Base-by-base conservation (phyloP, 2,329 filamentous ascomycete species). In the Alternaria brassicae region DNA sequence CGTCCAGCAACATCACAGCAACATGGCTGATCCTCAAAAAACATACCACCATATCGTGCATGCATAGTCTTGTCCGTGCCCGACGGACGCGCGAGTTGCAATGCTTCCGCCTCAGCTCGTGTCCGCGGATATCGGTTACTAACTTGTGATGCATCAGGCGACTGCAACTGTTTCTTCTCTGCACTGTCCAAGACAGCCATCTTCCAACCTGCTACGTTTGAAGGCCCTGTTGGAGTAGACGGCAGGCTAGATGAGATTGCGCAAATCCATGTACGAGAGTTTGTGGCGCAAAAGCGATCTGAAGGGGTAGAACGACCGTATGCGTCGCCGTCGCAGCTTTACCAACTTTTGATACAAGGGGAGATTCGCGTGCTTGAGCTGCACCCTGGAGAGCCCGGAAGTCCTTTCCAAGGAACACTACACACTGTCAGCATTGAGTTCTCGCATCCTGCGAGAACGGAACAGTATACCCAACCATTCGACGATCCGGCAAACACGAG, bases 311-410 rank as follows among this genome's bases (percentile, higher is more conserved):
- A 47, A 23, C 27, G 5, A 30, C 9, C 19, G 12, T 32, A 28
- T 6, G 12, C 13, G 3, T 23, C 48, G 3, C 21, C 39, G n/a
- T 34, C 42, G 7, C n/a, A 45, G 19, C 36, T 60, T 6, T 67
- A 67, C 17, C 36, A 40, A 25, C 45, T 56, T 3, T 58, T 68
- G 4, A 7, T 34, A 0, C 25, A 59, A 2, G 66, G 66, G 15
- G 70, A 70, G n/a, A 68, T 68, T 12, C 63, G 69, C 8, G 56
- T 72, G 10, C 21, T 73, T 19, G 66, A 73, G 28, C 56, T 71
- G 4, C 37, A 62, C 40, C 50, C 65, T 27, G 69, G 61, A 2
- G 27, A 57, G 2, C 28, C 36, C 6, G 62, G 60, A 19, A 34
- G 39, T 9, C 32, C 56, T 0, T 34, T 72, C 5, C 34, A 44